These are phyloP conservation scores for Lepiota venenata DNA, from an alignment of 768 basidiomycete genomes.

Conservation along the genomic window DNA sequence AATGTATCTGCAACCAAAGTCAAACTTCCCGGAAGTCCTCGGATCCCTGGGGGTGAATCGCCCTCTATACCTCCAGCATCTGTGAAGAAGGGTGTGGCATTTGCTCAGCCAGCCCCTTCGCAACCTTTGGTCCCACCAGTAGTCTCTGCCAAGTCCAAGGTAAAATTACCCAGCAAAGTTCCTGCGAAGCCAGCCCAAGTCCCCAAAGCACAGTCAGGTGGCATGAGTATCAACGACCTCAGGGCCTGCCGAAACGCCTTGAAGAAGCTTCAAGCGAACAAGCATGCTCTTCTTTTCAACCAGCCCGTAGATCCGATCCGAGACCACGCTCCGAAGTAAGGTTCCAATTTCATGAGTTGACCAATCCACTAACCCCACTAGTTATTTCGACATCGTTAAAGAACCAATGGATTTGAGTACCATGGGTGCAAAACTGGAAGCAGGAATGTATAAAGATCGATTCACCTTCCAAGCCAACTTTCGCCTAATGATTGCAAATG, in stretches of 20 bases:
- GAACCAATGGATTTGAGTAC: constrained; percentile 95
- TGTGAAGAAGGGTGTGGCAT: constrained; percentile 31
- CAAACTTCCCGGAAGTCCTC: constrained; percentile 45
- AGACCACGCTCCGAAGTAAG: constrained; percentile 85
- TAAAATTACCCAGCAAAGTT: constrained; percentile 16
- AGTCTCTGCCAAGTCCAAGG: constrained; percentile 23
- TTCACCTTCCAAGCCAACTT: constrained; percentile 86
- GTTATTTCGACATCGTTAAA: constrained; percentile 89
- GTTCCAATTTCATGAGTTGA: constrained; percentile 13
- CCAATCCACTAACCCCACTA: constrained; percentile 27
- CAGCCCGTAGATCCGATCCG: constrained; percentile 96
- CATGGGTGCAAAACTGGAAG: constrained; percentile 81
- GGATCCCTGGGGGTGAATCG: constrained; percentile 21
- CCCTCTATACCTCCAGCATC: constrained; percentile 29
- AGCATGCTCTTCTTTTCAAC: constrained; percentile 70
- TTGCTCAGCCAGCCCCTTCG: constrained; percentile 33
- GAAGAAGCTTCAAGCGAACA: constrained; percentile 76
- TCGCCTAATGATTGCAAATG: constrained; percentile 83
- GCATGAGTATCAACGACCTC: constrained; percentile 76
- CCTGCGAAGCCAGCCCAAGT: constrained; percentile 44
- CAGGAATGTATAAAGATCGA: constrained; percentile 82
- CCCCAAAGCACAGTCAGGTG: constrained; percentile 69
- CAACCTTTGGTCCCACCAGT: constrained; percentile 13
- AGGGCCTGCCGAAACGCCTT: constrained; percentile 72
- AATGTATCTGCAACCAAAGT: constrained; percentile 48